Evolutionary conservation across 148 eudicot species (phyloP).

Genomic region (Nyssa sinensis): DNA sequence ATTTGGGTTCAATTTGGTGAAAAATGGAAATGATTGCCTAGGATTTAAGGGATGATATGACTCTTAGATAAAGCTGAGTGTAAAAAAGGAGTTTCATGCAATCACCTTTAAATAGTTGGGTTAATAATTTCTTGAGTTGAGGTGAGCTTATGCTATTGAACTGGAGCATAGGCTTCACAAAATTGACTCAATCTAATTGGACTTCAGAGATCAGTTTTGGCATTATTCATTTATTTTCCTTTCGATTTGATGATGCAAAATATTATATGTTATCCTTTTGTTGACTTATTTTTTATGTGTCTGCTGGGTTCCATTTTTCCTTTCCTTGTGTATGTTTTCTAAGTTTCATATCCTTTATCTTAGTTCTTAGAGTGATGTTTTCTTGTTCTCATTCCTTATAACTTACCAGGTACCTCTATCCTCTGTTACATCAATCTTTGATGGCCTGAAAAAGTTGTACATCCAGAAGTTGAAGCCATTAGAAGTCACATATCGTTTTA

Average conservation of each 20-base stretch:
- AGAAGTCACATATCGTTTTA: constrained; percentile 80
- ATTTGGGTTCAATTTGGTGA: too few relatives aligned
- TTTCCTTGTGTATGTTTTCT: neutral
- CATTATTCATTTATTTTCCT: neutral
- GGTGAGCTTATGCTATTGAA: neutral
- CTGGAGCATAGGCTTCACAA: neutral
- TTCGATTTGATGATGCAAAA: neutral
- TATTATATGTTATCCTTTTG: too few relatives aligned
- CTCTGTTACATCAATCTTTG: constrained; percentile 81
- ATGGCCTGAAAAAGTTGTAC: constrained; percentile 89
- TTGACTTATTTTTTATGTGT: neutral
- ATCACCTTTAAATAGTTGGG: neutral
- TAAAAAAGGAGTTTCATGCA: too few relatives aligned
- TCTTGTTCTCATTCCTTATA: neutral
- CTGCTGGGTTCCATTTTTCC: too few relatives aligned
- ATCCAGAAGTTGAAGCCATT: constrained; percentile 88
- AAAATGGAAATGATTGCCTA: too few relatives aligned
- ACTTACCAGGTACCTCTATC: constrained; percentile 49
- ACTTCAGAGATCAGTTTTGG: neutral
- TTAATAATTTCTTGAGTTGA: neutral
- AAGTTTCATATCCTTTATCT: neutral
- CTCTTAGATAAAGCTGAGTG: too few relatives aligned
- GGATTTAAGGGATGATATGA: too few relatives aligned
- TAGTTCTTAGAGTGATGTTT: constrained; percentile 5
- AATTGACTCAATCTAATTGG: neutral